These are phyloP conservation scores for Alternaria dauci DNA, from an alignment of 2,329 filamentous ascomycete genomes.

Conservation along the genomic window DNA sequence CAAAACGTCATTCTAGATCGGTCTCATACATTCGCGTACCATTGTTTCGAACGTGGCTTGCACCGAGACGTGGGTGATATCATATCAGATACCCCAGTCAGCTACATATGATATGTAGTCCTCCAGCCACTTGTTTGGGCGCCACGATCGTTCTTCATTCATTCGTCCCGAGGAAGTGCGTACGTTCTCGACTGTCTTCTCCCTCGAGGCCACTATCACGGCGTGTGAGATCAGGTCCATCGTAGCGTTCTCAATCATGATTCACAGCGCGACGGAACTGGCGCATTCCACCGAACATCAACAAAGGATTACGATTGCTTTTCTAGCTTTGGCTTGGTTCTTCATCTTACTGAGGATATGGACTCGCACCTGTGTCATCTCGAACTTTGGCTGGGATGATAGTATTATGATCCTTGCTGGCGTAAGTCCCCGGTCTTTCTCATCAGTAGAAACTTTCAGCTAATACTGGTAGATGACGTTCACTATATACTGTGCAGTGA, in stretches of 20 bases:
- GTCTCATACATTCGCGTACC: slow-evolving; percentile 23
- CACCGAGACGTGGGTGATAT: slow-evolving; percentile 3
- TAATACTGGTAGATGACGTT: slow-evolving; percentile 42
- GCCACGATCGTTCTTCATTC: neutral
- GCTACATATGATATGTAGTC: slow-evolving; percentile 18
- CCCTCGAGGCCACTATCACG: neutral
- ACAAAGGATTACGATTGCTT: slow-evolving; percentile 43
- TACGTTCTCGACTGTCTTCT: neutral
- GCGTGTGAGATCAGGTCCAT: neutral
- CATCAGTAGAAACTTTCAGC: neutral
- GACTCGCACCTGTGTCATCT: slow-evolving; percentile 51
- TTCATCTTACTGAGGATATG: slow-evolving; percentile 52
- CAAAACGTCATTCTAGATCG: slow-evolving; percentile 7
- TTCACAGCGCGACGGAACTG: slow-evolving; percentile 27
- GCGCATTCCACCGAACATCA: slow-evolving; percentile 31
- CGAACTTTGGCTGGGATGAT: slow-evolving; percentile 57
- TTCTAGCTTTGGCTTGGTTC: slow-evolving; percentile 50
- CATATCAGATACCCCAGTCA: neutral
- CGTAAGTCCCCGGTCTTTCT: slow-evolving; percentile 31
- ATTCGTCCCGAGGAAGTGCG: neutral
- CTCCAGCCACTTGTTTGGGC: slow-evolving; percentile 2
- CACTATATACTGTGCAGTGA: slow-evolving; percentile 41
- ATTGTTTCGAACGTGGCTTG: slow-evolving; percentile 22
- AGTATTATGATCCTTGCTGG: slow-evolving; percentile 51
- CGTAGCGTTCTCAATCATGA: neutral